Evolutionary conservation across 768 basidiomycete genomes (phyloP).

Genomic region (Hygrophoropsis aurantiaca): DNA sequence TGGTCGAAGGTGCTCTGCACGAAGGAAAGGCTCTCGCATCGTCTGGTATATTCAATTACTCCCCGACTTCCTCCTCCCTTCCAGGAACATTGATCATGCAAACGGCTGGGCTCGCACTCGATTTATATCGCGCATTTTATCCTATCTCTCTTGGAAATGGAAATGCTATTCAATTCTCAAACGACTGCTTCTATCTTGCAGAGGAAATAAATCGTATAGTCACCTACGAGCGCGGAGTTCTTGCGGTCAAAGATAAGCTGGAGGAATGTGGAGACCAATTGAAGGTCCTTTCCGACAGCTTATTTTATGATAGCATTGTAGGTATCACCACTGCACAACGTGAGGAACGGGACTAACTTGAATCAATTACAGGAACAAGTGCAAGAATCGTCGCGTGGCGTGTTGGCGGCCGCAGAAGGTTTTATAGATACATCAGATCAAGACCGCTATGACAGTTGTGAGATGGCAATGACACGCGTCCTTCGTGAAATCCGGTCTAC

Average conservation of each 20-base stretch:
- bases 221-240: constrained; percentile 25
- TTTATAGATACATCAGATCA: constrained; percentile 72
- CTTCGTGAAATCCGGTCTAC: constrained; percentile 62
- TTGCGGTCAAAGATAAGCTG: constrained; percentile 44
- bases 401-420: constrained; percentile 56
- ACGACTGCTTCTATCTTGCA: constrained; percentile 74
- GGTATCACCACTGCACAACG: constrained; percentile 24
- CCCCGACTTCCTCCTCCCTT: constrained; percentile 25
- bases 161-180: constrained; percentile 71
- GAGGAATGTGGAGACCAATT: constrained; percentile 52
- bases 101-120: constrained; percentile 65
- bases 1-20: constrained; percentile 59
- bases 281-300: constrained; percentile 59
- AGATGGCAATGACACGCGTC: constrained; percentile 61
- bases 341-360: too few species aligned
- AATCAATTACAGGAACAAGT: constrained; percentile 19
- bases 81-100: constrained; percentile 60
- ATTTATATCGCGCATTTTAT: constrained; percentile 78
- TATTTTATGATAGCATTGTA: constrained; percentile 72
- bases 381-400: constrained; percentile 28
- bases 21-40: constrained; percentile 67
- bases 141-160: constrained; percentile 61
- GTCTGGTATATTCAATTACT: constrained; percentile 50
- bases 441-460: constrained; percentile 74
- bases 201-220: constrained; percentile 38